Evolutionary conservation across 2,329 filamentous ascomycete species (phyloP), one percentile per base, ranked within the genome.

Genomic region (Huntiella omanensis): DNA sequence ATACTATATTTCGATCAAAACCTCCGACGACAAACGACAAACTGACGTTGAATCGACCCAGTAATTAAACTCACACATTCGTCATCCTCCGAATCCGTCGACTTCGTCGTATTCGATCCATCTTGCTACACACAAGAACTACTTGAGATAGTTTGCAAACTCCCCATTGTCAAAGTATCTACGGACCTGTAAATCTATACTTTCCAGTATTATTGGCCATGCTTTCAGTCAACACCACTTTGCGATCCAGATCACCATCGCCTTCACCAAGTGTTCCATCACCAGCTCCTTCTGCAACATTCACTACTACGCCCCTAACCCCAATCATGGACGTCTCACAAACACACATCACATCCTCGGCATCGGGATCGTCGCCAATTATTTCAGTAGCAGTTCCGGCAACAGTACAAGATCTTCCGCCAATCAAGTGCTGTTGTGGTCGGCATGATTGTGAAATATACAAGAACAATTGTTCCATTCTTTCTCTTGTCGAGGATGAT

Each of bases 401-500:
- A 6, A 33, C 19, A 28, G 39, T 46, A 34, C 54, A 56, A 37
- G 52, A 57, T 43, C 50, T 40, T 46, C 57, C 45, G 56, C 62
- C 38, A 54, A 63, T 76, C 52, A 66, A 63, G 43, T 96, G 91
- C 69, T 98, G 88, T 65, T 98, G 88, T 65, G 87, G 86, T 48
- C 77, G 76, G 53, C 59, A 68, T 51, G 77, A 85, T 56, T 96
- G 88, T 62, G 72, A 77, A 54, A 84, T 82, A 59, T 70, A 95
- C 51, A 76, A 75, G 60, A 80, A 87, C 63, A 95, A 88, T 63
- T 79, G 77, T 60, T 70, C 72, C 40, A 70, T 85, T 52, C 69
- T 96, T 40, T 78, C 84, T 54, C 80, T 75, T 51, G 71, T 96
- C 53, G 88, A 96, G 63, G 81, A 80, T 55, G 84, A 95, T 64